These are phyloP conservation scores for Suillus fuscotomentosus DNA, from an alignment of 768 basidiomycete genomes.

Conservation along the genomic window DNA sequence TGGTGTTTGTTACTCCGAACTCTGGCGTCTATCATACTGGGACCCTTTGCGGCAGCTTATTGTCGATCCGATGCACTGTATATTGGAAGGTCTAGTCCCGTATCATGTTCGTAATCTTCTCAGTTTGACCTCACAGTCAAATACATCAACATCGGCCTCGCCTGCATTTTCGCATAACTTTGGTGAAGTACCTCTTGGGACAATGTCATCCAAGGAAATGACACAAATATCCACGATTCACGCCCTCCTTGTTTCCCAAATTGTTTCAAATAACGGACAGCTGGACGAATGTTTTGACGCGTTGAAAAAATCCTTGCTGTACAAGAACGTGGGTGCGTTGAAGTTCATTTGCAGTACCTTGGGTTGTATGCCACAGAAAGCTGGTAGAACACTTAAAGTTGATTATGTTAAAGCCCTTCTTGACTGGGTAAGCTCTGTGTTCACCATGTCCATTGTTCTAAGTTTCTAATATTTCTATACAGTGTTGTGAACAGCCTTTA, in stretches of 20 bases:
- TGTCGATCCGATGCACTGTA: slow-evolving; percentile 19
- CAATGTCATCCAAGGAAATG: neutral
- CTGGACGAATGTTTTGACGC: neutral
- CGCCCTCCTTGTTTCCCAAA: neutral
- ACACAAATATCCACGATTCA: neutral
- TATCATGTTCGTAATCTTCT: neutral
- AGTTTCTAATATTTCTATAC: no score
- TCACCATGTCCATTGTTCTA: no score
- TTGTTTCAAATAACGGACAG: neutral
- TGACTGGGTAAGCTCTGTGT: no score
- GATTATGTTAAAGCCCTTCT: no score
- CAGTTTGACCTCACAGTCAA: neutral
- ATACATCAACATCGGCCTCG: neutral
- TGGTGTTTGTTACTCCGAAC: slow-evolving; percentile 15
- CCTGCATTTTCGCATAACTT: neutral
- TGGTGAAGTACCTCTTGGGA: neutral
- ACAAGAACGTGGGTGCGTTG: slow-evolving; percentile 6
- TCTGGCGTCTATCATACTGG: slow-evolving; percentile 21
- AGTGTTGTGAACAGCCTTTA: no score
- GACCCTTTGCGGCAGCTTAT: slow-evolving; percentile 11
- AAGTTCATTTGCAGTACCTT: slow-evolving; percentile 3
- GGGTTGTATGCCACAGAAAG: slow-evolving; percentile 3
- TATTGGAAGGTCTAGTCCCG: neutral
- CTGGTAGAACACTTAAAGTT: no score
- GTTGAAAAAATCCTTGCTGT: slow-evolving; percentile 1